Conservation (phyloP, 2,329 filamentous ascomycete species). For the Epichloe typhina region DNA sequence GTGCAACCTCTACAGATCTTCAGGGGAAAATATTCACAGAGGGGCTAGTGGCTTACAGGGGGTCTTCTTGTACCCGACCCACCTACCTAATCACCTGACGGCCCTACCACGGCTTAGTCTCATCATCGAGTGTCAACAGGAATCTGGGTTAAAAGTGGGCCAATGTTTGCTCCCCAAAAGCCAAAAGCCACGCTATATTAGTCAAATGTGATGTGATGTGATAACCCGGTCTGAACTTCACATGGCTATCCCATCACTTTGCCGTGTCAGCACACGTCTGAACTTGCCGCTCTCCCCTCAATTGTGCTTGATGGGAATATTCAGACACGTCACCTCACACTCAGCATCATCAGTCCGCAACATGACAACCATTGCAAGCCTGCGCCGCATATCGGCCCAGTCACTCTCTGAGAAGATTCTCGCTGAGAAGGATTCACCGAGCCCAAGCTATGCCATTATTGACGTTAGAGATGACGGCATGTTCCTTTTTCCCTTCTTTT, state of each 20-base stretch:
- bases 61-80: no score
- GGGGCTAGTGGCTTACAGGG: no score
- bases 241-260: background rate
- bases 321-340: background rate
- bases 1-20: no score
- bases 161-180: background rate
- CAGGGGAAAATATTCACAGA: no score
- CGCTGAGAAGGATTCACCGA: slow-evolving; percentile 26
- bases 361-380: slow-evolving; percentile 44
- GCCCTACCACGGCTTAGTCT: no score
- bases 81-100: no score
- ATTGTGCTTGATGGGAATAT: background rate
- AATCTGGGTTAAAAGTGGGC: background rate
- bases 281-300: background rate
- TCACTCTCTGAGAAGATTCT: slow-evolving; percentile 54
- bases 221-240: background rate
- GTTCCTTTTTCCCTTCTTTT: slow-evolving; percentile 6
- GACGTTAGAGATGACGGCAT: slow-evolving; percentile 79
- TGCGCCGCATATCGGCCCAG: slow-evolving; percentile 56
- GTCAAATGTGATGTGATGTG: background rate
- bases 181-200: background rate
- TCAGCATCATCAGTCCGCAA: slow-evolving; percentile 1
- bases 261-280: background rate
- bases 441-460: slow-evolving; percentile 54
- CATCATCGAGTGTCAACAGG: no score